Evolutionary conservation across 192 early-diverging fungal species (phyloP).

Genomic region (Pilaira anomala): DNA sequence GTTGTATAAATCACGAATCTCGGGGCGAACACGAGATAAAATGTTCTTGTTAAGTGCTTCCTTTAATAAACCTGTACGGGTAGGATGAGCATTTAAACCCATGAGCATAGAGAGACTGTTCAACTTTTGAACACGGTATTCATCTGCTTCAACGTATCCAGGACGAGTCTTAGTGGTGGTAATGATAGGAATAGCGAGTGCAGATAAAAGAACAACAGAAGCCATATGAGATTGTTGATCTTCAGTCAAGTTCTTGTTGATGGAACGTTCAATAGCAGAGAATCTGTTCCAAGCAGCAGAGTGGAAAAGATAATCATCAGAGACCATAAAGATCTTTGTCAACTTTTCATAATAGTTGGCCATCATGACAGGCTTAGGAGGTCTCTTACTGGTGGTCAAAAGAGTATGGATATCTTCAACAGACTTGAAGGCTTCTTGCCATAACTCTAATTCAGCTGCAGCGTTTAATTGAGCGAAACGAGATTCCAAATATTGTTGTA

Average conservation of each 20-base stretch:
- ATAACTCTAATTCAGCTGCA: slow-evolving; percentile 94
- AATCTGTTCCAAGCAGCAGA: slow-evolving; percentile 95
- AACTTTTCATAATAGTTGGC: slow-evolving; percentile 99
- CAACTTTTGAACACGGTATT: slow-evolving; percentile 75
- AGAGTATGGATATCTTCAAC: slow-evolving; percentile 97
- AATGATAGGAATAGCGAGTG: slow-evolving; percentile 95
- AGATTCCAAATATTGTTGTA: slow-evolving; percentile 94
- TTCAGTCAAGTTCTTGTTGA: slow-evolving; percentile 76
- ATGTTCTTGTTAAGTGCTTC: slow-evolving; percentile 87
- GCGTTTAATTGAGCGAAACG: slow-evolving; percentile 95
- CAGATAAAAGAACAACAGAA: slow-evolving; percentile 88
- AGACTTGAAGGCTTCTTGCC: slow-evolving; percentile 98
- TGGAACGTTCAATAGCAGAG: slow-evolving; percentile 72
- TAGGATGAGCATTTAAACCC: slow-evolving; percentile 78
- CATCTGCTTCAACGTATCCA: slow-evolving; percentile 65
- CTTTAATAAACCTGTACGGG: slow-evolving; percentile 85
- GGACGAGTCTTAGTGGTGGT: slow-evolving; percentile 74
- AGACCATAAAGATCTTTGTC: slow-evolving; percentile 93
- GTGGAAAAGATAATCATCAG: slow-evolving; percentile 97
- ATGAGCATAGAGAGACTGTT: slow-evolving; percentile 84
- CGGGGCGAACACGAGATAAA: slow-evolving; percentile 79
- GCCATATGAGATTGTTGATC: slow-evolving; percentile 89
- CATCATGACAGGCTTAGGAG: slow-evolving; percentile 92
- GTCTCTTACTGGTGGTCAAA: slow-evolving; percentile 85
- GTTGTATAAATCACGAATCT: slow-evolving; percentile 90